phyloP scores from a whole-genome alignment of 345 rosid genomes.

The Populus ilicifolia region DNA sequence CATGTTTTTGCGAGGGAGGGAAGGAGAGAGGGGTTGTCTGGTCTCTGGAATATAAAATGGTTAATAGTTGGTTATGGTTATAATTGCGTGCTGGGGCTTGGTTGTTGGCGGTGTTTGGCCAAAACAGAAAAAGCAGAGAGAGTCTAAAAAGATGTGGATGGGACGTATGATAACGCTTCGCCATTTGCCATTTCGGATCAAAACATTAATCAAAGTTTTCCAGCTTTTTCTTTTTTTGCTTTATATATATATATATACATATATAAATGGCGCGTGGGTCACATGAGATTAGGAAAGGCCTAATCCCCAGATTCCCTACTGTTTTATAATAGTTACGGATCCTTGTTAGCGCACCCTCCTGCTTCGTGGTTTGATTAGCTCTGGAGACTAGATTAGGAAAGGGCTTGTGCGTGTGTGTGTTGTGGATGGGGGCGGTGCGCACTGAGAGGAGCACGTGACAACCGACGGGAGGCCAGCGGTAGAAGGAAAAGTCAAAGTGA shows the following conservation, averaged over 20 bases:
- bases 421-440: no score
- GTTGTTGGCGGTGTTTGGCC: neutral
- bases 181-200: conserved; percentile 11
- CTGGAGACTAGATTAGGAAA: no score
- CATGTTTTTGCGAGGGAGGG: neutral
- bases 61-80: neutral
- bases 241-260: neutral
- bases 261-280: neutral
- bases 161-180: conserved; percentile 25
- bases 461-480: no score
- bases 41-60: neutral
- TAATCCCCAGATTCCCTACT: no score
- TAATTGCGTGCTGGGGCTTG: neutral
- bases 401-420: no score
- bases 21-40: neutral
- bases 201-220: neutral
- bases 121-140: neutral
- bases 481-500: neutral
- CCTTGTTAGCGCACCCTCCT: no score
- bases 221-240: neutral
- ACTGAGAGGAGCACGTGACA: neutral
- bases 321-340: no score
- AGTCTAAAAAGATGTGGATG: conserved; percentile 8
- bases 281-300: no score
- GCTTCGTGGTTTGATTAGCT: no score